A percentile compares a stretch with the other conserved stretches of the same genome.
Conservation (phyloP, 257 asterid species). For the Ocimum tenuiflorum region DNA sequence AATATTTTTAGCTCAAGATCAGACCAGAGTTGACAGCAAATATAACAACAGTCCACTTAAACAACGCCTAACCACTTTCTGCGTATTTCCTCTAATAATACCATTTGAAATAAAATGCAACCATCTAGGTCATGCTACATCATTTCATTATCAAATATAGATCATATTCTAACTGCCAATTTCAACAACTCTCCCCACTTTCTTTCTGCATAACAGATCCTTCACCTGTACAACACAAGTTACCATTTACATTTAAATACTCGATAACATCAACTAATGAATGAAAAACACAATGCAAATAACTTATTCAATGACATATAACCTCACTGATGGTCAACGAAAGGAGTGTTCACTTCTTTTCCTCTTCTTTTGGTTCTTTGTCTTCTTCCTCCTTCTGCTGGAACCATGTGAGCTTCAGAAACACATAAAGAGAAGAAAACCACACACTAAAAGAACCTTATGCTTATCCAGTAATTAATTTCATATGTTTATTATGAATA, state of each 20-base stretch:
- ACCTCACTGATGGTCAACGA: too few relatives aligned
- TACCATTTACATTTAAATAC: not conserved
- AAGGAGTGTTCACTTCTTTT: conserved; percentile 47
- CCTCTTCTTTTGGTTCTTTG: conserved; percentile 58
- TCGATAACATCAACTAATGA: not conserved
- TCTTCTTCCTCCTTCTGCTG: conserved; percentile 58
- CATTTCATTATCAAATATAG: conserved; percentile 12
- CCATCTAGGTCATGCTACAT: too few relatives aligned
- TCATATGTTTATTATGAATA: not conserved
- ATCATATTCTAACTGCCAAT: not conserved
- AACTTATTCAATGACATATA: too few relatives aligned
- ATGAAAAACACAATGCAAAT: too few relatives aligned
- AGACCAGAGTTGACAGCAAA: too few relatives aligned
- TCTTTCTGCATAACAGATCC: not conserved
- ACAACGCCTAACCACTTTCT: too few relatives aligned
- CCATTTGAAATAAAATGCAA: conserved; percentile 3
- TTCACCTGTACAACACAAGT: conserved; percentile 18
- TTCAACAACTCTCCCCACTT: not conserved
- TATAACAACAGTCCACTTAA: too few relatives aligned
- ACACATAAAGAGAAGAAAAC: not conserved
- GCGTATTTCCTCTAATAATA: conserved; percentile 7
- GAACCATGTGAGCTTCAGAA: conserved; percentile 3
- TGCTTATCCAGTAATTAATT: not conserved
- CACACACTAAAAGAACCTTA: not conserved
- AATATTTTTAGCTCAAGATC: too few relatives aligned